Evolutionary conservation across 768 basidiomycete species (phyloP).

Genomic region (Chiua virens): DNA sequence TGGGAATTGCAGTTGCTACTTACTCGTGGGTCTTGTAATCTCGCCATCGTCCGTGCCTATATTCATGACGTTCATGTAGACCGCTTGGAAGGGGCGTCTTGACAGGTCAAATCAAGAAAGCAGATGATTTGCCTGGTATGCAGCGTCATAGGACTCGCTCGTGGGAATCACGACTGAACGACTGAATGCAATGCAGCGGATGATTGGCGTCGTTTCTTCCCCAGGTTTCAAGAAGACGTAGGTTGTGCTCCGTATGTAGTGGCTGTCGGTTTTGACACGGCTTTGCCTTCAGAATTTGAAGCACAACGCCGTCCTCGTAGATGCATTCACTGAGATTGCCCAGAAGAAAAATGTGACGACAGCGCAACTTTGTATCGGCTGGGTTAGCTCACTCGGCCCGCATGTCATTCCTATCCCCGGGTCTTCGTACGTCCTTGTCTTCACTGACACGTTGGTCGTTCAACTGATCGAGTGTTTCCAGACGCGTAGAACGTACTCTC

Average conservation of each 20-base stretch:
- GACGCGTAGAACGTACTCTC: constrained; percentile 38
- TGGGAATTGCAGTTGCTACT: constrained; percentile 55
- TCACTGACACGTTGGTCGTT: neutral
- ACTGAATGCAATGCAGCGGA: constrained; percentile 33
- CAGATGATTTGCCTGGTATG: constrained; percentile 35
- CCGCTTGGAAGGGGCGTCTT: constrained; percentile 56
- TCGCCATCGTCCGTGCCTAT: neutral
- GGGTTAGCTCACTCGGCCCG: constrained; percentile 39
- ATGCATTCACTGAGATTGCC: constrained; percentile 41
- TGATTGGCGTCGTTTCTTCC: constrained; percentile 38
- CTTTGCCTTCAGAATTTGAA: constrained; percentile 32
- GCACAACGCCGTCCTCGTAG: constrained; percentile 44
- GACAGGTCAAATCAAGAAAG: constrained; percentile 47
- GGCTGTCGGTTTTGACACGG: neutral
- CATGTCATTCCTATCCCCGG: constrained; percentile 54
- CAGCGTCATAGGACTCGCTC: constrained; percentile 18
- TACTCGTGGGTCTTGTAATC: constrained; percentile 48
- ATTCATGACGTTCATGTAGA: constrained; percentile 26
- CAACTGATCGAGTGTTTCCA: constrained; percentile 9
- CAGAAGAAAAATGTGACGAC: constrained; percentile 42
- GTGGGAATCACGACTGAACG: neutral
- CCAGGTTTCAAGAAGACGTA: constrained; percentile 47
- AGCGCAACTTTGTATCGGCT: constrained; percentile 43
- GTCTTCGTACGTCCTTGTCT: constrained; percentile 35
- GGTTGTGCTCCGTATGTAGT: constrained; percentile 5